phyloP scores from a whole-genome alignment of 305 asterid genomes.

The Solanum aculeatissimum region DNA sequence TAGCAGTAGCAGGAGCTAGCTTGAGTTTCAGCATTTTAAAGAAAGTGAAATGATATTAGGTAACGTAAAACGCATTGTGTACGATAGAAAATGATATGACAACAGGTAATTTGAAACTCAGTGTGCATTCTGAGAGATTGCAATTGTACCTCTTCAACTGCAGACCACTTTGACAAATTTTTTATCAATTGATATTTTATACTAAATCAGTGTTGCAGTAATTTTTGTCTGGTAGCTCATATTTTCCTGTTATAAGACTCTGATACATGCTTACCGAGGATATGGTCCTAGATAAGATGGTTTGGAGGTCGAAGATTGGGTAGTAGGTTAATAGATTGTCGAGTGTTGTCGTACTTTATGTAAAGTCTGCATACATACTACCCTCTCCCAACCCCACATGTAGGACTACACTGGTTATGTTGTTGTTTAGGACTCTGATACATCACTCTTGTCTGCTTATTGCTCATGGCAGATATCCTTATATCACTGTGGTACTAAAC shows the following conservation, averaged over 20 bases:
- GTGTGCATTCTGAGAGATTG: neutral
- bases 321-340: neutral
- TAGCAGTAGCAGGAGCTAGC: neutral
- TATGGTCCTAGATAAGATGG: neutral
- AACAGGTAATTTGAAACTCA: neutral
- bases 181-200: neutral
- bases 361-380: neutral
- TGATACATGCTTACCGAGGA: neutral
- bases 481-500: conserved; percentile 58
- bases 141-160: neutral
- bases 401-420: neutral
- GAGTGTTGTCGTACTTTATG: neutral
- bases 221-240: neutral
- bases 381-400: neutral
- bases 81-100: neutral
- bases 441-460: neutral
- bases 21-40: neutral
- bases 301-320: neutral
- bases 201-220: neutral
- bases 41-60: neutral
- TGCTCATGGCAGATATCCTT: conserved; percentile 56
- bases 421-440: neutral
- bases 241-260: neutral
- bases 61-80: neutral
- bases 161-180: neutral